Evolutionary conservation across 1,139 yeast genomes (phyloP), one percentile per base, ranked within the genome.

Genomic region (Candida neerlandica): DNA sequence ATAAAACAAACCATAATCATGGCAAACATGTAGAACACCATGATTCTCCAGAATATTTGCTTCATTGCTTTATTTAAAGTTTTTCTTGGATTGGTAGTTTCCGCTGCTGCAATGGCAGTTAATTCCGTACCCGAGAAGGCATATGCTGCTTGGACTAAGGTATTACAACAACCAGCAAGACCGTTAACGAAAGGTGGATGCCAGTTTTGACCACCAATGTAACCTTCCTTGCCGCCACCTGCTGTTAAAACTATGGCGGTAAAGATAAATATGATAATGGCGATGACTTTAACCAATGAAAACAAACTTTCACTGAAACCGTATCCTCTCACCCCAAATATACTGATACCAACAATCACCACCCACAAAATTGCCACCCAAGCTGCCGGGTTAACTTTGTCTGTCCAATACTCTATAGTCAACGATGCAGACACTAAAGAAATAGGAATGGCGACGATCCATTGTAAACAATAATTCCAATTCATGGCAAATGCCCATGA

Each of bases 21-120:
- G 10, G 77, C 66, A 26, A 71, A 64, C 58, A 74, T 61, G 58
- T 74, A 73, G 55, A 74, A 75, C 45, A 75, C 59, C 33, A 70
- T 59, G 51, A 75, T 71, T 64, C 80, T 69, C 77, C 78, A 73
- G 55, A 74, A 71, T 9, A 73, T 77, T 56, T 73, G 78, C 58
- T 73, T 73, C 56, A 69, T 70, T 30, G 80, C 78, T 57, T 61
- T 69, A 21, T 75, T 73, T 49, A 75, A 62, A 2, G 75, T 57
- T 51, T 63, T 64, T 51, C 75, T 61, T 42, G 80, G 80, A 55
- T 74, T 68, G 16, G 59, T 60, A 7, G 77, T 61, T 59, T 73
- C 78, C 19, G 75, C 77, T 5, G 77, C 77, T 9, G 75, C 71
- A 46, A 73, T 64, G 9, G 75, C 77, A 41, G 71, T 69, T 64